Base-by-base conservation (phyloP, 163 green algal species). In the Scenedesmus sp. region DNA sequence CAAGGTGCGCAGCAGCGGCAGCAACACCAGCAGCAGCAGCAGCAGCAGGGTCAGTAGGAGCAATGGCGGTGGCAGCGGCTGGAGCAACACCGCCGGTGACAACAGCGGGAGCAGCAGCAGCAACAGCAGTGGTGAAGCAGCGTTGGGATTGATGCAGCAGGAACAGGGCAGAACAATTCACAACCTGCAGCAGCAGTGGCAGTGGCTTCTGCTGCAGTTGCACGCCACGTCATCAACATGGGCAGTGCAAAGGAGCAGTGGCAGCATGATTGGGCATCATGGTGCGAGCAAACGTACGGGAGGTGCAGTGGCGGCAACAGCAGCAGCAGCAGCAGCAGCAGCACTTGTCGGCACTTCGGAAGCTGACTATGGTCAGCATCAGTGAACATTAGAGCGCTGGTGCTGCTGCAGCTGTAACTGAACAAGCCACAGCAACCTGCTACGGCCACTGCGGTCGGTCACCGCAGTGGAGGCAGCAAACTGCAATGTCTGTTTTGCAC, bases 1-100 rank as follows among this genome's bases (percentile, higher is more conserved):
- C 91, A 97, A 98, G 95, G 96, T 97, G 78, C 0, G 91, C 35
- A 43, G 51, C 83, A 61, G 43, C 79, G 37, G n/a, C 37, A 72
- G 68, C 30, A 68, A n/a, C 35, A 65, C 5, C 83, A 83, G 81
- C 81, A 18, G 46, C 85, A 65, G 83, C 84, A 65, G 61, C 65
- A 33, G 33, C 73, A 49, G 26, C 30, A 30, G 43, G 46, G n/a
- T 0, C 22, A 3, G 44, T 26, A 78, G 51, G 26, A 46, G 46
- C 15, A 72, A 24, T 30, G 24, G n/a, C 33, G 10, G 37, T 7
- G n/a, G 35, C 83, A 81, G 61, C 56, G 7, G 84, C 46, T 40
- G 35, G 6, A 15, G 15, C 56, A 65, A 42, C 18, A 40, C 3
- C 44, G 24, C 9, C 79, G 72, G 44, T 5, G 2, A 46, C 46